Conservation (phyloP, 2,329 filamentous ascomycete genomes). For the Diaporthe vaccinii region DNA sequence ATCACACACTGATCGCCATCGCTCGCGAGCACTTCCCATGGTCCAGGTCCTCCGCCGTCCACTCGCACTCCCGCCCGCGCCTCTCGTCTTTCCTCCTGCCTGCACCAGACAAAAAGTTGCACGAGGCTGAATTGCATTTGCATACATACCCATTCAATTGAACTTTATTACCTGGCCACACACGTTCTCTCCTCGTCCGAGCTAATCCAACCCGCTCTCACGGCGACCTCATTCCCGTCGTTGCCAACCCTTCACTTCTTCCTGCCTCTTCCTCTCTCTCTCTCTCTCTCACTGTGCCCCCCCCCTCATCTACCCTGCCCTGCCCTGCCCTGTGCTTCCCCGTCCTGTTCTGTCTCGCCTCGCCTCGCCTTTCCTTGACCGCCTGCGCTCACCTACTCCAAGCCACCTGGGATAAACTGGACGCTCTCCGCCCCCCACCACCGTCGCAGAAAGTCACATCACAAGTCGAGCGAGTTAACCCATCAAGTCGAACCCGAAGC, state of each 20-base stretch:
- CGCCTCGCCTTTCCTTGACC: constrained; percentile 29
- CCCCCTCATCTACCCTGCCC: constrained; percentile 20
- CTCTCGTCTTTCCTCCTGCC: constrained; percentile 33
- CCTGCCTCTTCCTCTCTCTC: constrained; percentile 33
- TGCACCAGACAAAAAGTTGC: constrained; percentile 32
- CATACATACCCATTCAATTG: constrained; percentile 28
- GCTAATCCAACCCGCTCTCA: constrained; percentile 33
- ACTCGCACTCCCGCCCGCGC: constrained; percentile 27
- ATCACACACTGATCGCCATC: constrained; percentile 25
- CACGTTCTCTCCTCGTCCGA: constrained; percentile 32
- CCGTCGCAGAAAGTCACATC: constrained; percentile 25
- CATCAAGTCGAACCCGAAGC: constrained; percentile 20
- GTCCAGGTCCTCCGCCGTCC: constrained; percentile 30
- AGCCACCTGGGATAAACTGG: constrained; percentile 27
- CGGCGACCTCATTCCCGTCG: constrained; percentile 35
- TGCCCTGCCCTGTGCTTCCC: background rate
- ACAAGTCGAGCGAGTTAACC: constrained; percentile 21
- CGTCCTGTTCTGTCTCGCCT: background rate
- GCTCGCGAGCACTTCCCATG: constrained; percentile 30
- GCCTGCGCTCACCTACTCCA: constrained; percentile 32
- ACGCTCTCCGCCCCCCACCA: constrained; percentile 21
- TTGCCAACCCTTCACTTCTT: constrained; percentile 34
- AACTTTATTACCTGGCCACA: constrained; percentile 32
- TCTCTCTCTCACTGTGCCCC: constrained; percentile 21
- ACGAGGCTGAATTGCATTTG: constrained; percentile 36